Evolutionary conservation across 129 eudicot species (phyloP), one percentile per base, ranked within the genome.

Genomic region (Mikania micrantha): DNA sequence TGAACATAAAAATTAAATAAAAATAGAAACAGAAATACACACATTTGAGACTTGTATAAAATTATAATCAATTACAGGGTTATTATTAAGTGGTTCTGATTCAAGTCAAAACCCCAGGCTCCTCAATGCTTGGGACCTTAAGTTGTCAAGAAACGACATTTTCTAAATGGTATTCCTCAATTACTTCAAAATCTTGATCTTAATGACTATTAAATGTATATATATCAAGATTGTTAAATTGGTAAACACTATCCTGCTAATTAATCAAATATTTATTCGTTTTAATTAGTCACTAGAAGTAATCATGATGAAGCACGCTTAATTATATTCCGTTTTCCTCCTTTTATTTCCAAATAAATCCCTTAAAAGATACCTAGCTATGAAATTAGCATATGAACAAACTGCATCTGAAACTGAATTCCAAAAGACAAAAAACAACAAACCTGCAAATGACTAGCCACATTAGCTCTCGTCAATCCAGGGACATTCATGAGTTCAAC

Each of bases 391-490:
- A 9, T n/a, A 48, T n/a, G n/a, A 13, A 13, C 61, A 44, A 44
- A 29, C 16, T 41, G 42, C 31, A 58, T 16, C 2, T 9, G 1
- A 62, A 38, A 57, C 4, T 19, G 36, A 32, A 53, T 66, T 15
- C 19, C 29, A 25, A 24, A 24, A 31, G 22, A n/a, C 50, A 31
- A 60, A 69, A 19, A 39, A 63, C 60, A 47, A 31, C 69, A n/a
- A 53, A 85, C 87, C 90, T 85, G 90, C 78, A 78, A 49, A 78
- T 78, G 82, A 73, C 82, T 78, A 49, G 82, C 82, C 52, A 78
- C 82, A 39, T 78, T 74, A 59, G 69, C 82, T 67, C 82, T 73
- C 45, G 78, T 78, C 42, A 78, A 66, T 73, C 78, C 78, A 0
- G 82, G 78, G 35, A 72, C 74, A 42, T 78, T 67, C 82, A 78